Evolutionary conservation across 805 yeast genomes (phyloP).

Genomic region (Danielia oregonensis): DNA sequence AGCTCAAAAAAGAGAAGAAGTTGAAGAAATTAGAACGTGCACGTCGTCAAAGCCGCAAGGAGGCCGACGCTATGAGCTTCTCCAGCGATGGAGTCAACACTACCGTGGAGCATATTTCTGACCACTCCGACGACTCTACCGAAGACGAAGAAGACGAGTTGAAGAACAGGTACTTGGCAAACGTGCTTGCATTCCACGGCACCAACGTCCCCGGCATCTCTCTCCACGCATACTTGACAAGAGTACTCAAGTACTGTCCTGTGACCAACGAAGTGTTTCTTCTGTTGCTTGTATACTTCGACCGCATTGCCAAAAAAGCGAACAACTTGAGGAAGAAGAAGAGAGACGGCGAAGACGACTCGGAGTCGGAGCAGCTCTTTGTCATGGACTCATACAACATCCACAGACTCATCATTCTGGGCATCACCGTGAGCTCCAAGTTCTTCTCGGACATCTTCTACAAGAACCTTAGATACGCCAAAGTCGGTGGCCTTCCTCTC

Average conservation of each 20-base stretch:
- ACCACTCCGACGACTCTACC: conserved; percentile 16
- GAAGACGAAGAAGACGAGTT: conserved; percentile 39
- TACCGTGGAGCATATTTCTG: conserved; percentile 19
- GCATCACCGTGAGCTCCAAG: conserved; percentile 92
- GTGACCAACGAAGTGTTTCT: conserved; percentile 96
- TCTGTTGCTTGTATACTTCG: conserved; percentile 87
- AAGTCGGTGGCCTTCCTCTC: conserved; percentile 91
- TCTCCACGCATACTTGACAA: conserved; percentile 79
- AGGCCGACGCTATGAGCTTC: conserved; percentile 7
- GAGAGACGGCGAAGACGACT: conserved; percentile 20
- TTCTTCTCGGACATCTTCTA: conserved; percentile 93
- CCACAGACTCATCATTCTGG: conserved; percentile 89
- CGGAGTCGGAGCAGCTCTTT: conserved; percentile 56
- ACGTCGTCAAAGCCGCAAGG: conserved; percentile 1
- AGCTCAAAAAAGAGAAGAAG: conserved; percentile 31
- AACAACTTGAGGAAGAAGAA: conserved; percentile 41
- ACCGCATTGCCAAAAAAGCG: conserved; percentile 84
- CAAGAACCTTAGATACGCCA: conserved; percentile 90
- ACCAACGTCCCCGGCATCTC: conserved; percentile 95
- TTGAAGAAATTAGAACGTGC: conserved; percentile 22
- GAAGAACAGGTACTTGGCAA: conserved; percentile 54
- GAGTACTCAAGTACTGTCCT: conserved; percentile 95
- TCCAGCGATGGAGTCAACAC: conserved; percentile 13
- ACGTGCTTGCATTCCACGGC: conserved; percentile 89
- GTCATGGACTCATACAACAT: conserved; percentile 96